Evolutionary conservation across 345 rosid species (phyloP).

Genomic region (thale cress (Arabidopsis thaliana)): TAIR10.1 NC_003070.9:12493001-12493500

Average conservation of each 20-base stretch:
- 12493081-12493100: slow-evolving; percentile 82
- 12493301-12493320: too few relatives aligned
- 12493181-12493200: background rate
- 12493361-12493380: slow-evolving; percentile 11
- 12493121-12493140: slow-evolving; percentile 55
- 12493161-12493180: background rate
- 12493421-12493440: slow-evolving; percentile 62
- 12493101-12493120: slow-evolving; percentile 76
- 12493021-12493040: slow-evolving; percentile 88
- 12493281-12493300: too few relatives aligned
- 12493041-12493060: slow-evolving; percentile 98
- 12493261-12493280: background rate
- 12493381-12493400: background rate
- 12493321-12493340: background rate
- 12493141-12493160: background rate
- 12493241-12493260: background rate
- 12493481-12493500: slow-evolving; percentile 60
- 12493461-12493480: slow-evolving; percentile 76
- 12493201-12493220: background rate
- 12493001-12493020: slow-evolving; percentile 90
- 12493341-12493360: background rate
- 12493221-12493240: background rate
- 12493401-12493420: background rate
- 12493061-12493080: slow-evolving; percentile 69
- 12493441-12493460: slow-evolving; percentile 97